Evolutionary conservation across 169 alveolate genomes (phyloP), one percentile per base, ranked within the genome.

Genomic region (Cryptosporidium viatorum): DNA sequence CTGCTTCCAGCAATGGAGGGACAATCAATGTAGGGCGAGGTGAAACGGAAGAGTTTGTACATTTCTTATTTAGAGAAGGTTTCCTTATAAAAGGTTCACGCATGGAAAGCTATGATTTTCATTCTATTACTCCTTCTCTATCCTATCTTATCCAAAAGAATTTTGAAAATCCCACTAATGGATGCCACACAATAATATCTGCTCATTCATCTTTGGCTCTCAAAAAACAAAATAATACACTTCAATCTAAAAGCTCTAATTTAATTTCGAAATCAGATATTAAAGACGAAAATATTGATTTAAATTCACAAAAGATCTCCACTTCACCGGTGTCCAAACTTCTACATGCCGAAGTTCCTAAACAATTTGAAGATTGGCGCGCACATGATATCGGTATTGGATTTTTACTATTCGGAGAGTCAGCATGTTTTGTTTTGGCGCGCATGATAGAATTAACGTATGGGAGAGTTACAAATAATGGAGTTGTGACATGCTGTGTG

Each of bases 101-200:
- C 23, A 37, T 62, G 37, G 89, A 80, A 39, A 58, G 48, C 21
- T 59, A 43, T 62, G 89, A 80, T 62, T 29, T 80, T 9, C 89
- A 80, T 23, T 80, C 89, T 3, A 80, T 80, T 45, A 80, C 89
- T n/a, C 89, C 89, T 59, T 80, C 89, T 31, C 70, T 80, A 18
- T 62, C 75, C 18, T 80, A 80, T 41, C 35, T 80, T 8, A 39
- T 80, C 18, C 89, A 80, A 31, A 80, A 62, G 39, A 26, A 62
- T 26, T 23, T 62, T 21, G 70, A 21, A 21, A 50, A 62, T 39
- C 45, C 65, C 50, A 21, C 29, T 6, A 62, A 41, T 26, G 29
- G 59, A 18, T 59, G 89, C 37, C 71, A 62, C 55, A 80, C 89
- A 23, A 48, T 80, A 23, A 43, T 80, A 23, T 60, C 89, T 18